Evolutionary conservation across 2,329 filamentous ascomycete genomes (phyloP).

Genomic region (Talaromyces sp.): DNA sequence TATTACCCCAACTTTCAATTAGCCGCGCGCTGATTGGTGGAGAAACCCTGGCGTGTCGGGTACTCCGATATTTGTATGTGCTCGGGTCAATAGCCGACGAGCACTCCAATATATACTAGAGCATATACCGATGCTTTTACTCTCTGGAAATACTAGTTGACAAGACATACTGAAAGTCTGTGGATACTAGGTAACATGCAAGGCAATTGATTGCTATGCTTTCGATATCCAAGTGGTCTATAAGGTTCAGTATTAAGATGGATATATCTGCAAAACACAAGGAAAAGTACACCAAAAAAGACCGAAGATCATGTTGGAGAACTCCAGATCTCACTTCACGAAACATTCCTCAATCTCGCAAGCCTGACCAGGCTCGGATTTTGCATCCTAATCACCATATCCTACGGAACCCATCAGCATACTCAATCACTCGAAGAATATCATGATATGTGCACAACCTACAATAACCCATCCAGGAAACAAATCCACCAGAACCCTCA

Average conservation of each 20-base stretch:
- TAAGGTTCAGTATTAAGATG: neutral
- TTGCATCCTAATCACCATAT: neutral
- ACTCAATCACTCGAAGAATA: neutral
- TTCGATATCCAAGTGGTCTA: neutral
- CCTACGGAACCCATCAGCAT: neutral
- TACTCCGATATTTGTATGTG: neutral
- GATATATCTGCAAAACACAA: neutral
- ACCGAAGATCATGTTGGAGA: neutral
- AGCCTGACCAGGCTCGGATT: neutral
- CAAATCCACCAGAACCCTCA: neutral
- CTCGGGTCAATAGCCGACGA: neutral
- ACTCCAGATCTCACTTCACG: neutral
- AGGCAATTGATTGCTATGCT: neutral
- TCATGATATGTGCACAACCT: neutral
- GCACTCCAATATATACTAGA: neutral
- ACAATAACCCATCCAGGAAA: neutral
- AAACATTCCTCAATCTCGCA: neutral
- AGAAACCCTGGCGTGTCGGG: neutral
- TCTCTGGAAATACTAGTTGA: neutral
- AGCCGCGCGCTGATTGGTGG: constrained; percentile 4
- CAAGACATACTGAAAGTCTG: too few relatives aligned
- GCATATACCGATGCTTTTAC: neutral
- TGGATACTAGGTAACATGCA: neutral
- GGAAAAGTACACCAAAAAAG: neutral
- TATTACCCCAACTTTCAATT: constrained; percentile 6